Evolutionary conservation across 2,329 filamentous ascomycete species (phyloP).

Genomic region (Penicillium sp.): DNA sequence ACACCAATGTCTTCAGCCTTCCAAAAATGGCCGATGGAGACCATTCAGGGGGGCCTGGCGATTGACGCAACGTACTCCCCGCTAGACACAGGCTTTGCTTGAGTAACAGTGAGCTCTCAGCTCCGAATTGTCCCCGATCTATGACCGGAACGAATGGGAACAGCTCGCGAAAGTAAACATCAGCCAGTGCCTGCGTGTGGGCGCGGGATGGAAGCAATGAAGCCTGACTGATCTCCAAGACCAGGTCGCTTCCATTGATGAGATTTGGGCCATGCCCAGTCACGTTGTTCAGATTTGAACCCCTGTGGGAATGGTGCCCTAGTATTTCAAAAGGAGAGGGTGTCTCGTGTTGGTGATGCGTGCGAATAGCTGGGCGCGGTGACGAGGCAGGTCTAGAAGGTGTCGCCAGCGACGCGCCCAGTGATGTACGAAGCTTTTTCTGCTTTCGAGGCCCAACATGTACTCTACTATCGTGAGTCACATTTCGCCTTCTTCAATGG

Average conservation of each 20-base stretch:
- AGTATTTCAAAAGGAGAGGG: neutral
- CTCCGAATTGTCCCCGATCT: constrained; percentile 1
- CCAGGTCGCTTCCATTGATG: constrained; percentile 2
- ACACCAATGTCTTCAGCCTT: constrained; percentile 9
- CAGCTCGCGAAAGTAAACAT: constrained; percentile 11
- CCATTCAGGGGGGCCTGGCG: constrained; percentile 7
- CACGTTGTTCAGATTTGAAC: too few relatives aligned
- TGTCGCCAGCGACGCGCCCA: neutral
- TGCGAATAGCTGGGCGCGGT: neutral
- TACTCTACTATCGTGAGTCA: too few relatives aligned
- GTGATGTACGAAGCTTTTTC: neutral
- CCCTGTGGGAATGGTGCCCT: neutral
- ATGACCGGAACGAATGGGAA: constrained; percentile 7
- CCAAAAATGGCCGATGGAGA: constrained; percentile 8
- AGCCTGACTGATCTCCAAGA: constrained; percentile 5
- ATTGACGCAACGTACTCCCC: constrained; percentile 12
- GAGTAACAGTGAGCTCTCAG: constrained; percentile 2
- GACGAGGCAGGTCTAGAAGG: neutral
- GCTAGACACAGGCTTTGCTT: constrained; percentile 12
- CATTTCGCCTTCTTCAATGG: too few relatives aligned
- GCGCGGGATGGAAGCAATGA: constrained; percentile 2
- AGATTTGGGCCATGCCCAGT: too few relatives aligned
- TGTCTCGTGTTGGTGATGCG: too few relatives aligned
- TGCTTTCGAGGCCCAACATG: constrained; percentile 7
- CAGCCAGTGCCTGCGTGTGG: constrained; percentile 3